Base-by-base conservation (phyloP, 768 basidiomycete species). In the Boletus vermiculosoides region DNA sequence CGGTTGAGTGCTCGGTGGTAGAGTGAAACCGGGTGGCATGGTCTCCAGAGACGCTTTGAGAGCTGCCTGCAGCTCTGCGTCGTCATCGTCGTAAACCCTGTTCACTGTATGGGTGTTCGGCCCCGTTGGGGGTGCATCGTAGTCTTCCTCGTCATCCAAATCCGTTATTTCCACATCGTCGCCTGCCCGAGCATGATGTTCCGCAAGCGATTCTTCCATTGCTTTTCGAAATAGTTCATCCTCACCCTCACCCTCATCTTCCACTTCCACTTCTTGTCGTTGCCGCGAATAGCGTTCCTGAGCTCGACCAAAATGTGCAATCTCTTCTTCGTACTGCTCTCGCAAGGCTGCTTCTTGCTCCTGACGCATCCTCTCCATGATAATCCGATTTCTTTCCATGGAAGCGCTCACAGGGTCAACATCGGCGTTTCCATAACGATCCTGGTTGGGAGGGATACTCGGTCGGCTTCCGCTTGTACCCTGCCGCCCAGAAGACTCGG, bases 31-130 rank as follows among this genome's bases (percentile, higher is more conserved):
- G 40, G 73, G 71, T 1, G 88, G 85, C 22, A 84, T 69, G 41
- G 76, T 75, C 66, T 88, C 87, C 59, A 95, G 75, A 37, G 92
- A 94, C 3, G 92, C 94, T 66, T 77, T 85, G 47, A 96, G 76
- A 5, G 94, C 94, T 12, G 92, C 93, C 72, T 95, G 94, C 45
- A 96, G 74, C 63, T 90, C 87, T 23, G 82, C 84, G 63, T 96
- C 93, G 50, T 94, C 93, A 60, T 95, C 93, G 59, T 94, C 93
- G 62, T 90, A 86, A 39, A 86, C 82, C 45, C 84, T 74, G 50
- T 78, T 57, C 47, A 57, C 48, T 45, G 46, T 34, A 52, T 41
- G 59, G 42, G 37, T 41, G 33, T 31, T 47, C 25, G 50, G 41
- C 50, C 45, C 48, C 15, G 36, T 40, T 34, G 51, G 36, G 15